Evolutionary conservation across 2,329 filamentous ascomycete species (phyloP), one percentile per base, ranked within the genome.

Genomic region (Paecilomyces sp.): DNA sequence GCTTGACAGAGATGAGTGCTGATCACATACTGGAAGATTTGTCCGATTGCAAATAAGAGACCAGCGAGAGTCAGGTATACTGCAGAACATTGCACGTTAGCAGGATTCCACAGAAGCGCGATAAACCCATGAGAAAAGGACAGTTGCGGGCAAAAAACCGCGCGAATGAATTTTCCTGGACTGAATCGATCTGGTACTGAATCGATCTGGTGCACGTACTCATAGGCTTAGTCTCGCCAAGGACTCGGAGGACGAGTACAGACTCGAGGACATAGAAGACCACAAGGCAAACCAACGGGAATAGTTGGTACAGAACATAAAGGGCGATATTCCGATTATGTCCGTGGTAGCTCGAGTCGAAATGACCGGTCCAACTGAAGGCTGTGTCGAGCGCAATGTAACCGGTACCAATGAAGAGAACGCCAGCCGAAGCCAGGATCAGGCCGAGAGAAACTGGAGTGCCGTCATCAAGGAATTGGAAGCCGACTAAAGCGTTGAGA

Each of bases 361-460:
- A 99, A 72, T 87, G 88, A 54, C 84, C 84, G 0, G 93, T 96
- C 87, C 90, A 97, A 65, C 81, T 79, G 72, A 91, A 92, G 15
- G 89, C 93, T 0, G 93, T 97, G 73, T 99, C 94, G 63, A 99
- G 87, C 12, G 92, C 90, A 70, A 99, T 95, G 74, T 97, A 99
- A 34, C 92, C 93, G 1, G 92, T 96, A 60, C 94, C 94, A 63
- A 97, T 80, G 69, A 97, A 90, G 58, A 97, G 79, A 13, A 85
- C 78, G 11, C 81, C 75, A 0, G 89, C 88, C 13, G 93, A 97
- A 51, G 79, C 78, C 56, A 88, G 63, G 57, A 96, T 86, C 3
- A 97, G 81, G 5, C 85, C 88, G 13, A 97, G 70, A 0, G 93
- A 97, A 25, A 95, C 75, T 0, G 89, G 82, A 0, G 94, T 99